Evolutionary conservation across 129 eudicot species (phyloP).

Genomic region (Saussurea involucrata): DNA sequence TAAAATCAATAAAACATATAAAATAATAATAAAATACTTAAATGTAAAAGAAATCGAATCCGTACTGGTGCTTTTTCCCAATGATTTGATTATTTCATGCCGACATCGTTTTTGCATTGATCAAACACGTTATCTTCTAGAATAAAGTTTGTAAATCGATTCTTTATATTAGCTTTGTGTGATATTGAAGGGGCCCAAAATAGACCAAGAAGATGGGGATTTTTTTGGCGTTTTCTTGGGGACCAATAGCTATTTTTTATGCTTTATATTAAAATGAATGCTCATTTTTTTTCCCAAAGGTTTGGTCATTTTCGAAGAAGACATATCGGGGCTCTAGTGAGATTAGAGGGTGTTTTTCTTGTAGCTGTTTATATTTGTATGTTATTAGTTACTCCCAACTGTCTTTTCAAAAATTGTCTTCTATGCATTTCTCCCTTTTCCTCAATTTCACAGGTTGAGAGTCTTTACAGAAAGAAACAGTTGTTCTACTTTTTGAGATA

Average conservation of each 20-base stretch:
- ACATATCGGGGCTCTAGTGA: background rate
- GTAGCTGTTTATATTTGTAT: background rate
- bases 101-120: background rate
- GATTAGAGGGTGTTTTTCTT: background rate
- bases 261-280: background rate
- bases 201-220: background rate
- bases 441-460: background rate
- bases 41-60: background rate
- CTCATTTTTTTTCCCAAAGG: background rate
- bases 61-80: background rate
- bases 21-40: background rate
- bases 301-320: background rate
- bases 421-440: background rate
- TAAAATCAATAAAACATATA: no score
- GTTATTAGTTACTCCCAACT: background rate
- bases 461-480: background rate
- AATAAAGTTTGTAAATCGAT: background rate
- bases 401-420: background rate
- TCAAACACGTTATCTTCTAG: background rate
- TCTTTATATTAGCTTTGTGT: background rate
- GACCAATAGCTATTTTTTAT: background rate
- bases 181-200: slow-evolving; percentile 4
- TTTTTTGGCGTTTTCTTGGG: slow-evolving; percentile 9
- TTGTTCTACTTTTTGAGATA: background rate
- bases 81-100: background rate